A percentile compares a stretch with the other conserved stretches of the same genome.
Evolutionary conservation across 495 filamentous ascomycete species (phyloP).

Genomic region (Tuber umbilicatum): DNA sequence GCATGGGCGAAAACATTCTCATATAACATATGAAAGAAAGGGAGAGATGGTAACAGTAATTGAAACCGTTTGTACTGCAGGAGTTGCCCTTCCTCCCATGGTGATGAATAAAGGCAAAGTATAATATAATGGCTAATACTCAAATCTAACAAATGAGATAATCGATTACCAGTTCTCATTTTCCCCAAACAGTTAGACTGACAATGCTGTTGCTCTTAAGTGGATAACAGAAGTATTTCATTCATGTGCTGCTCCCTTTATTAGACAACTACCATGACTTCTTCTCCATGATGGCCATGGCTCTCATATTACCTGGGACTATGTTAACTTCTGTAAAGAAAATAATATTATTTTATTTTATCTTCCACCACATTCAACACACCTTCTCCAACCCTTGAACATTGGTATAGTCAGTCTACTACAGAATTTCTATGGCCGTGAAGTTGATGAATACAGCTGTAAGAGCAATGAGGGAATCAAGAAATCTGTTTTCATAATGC

Average conservation of each 20-base stretch:
- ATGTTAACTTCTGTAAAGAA: not conserved
- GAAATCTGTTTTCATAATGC: too few relatives aligned
- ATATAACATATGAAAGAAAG: too few relatives aligned
- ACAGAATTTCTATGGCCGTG: slow-evolving; percentile 3
- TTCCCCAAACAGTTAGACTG: slow-evolving; percentile 8
- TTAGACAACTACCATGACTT: too few relatives aligned
- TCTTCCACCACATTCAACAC: slow-evolving; percentile 1
- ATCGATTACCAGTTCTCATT: slow-evolving; percentile 8
- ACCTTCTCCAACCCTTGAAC: slow-evolving; percentile 6
- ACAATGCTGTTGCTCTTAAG: not conserved
- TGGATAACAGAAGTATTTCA: slow-evolving; percentile 20
- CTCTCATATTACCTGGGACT: slow-evolving; percentile 9
- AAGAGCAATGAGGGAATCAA: too few relatives aligned
- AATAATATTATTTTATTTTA: not conserved
- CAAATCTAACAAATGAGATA: not conserved
- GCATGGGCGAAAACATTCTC: too few relatives aligned
- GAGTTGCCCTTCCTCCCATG: too few relatives aligned
- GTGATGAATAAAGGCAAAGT: too few relatives aligned
- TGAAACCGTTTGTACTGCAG: too few relatives aligned
- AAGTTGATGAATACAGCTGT: not conserved
- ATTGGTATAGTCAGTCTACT: not conserved
- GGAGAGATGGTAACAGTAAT: too few relatives aligned
- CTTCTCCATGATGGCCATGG: too few relatives aligned
- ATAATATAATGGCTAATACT: slow-evolving; percentile 8
- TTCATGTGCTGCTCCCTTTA: not conserved